These are phyloP conservation scores for Orbilia oligospora DNA, from an alignment of 2,329 filamentous ascomycete species.

Conservation along the genomic window DNA sequence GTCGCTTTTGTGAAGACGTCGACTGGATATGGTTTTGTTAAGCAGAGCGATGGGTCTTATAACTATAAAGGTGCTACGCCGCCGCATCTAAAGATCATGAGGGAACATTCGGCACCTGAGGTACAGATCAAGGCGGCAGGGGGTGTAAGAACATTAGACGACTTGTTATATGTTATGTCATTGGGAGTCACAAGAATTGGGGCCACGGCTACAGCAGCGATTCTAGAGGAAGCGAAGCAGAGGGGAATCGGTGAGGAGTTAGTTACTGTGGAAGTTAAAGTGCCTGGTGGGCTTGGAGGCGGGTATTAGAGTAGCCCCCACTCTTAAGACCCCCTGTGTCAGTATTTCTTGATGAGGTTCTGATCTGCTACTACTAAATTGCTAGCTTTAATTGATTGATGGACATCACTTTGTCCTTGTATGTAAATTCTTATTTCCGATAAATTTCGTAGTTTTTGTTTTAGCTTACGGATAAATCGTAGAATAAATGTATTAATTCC, in stretches of 20 bases:
- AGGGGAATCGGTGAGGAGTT: constrained; percentile 69
- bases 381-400: background rate
- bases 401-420: background rate
- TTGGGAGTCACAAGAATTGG: constrained; percentile 73
- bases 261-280: constrained; percentile 64
- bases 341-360: background rate
- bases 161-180: constrained; percentile 72
- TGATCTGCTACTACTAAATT: background rate
- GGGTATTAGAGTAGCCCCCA: constrained; percentile 24
- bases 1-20: constrained; percentile 76
- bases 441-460: constrained; percentile 1
- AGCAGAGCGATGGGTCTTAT: constrained; percentile 71
- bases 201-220: constrained; percentile 72
- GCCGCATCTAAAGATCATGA: constrained; percentile 72
- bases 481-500: constrained; percentile 7
- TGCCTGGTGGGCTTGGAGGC: constrained; percentile 44
- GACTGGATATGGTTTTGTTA: constrained; percentile 75
- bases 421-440: constrained; percentile 7
- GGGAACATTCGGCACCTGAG: constrained; percentile 67
- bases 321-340: background rate
- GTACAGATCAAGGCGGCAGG: constrained; percentile 75
- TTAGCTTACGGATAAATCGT: background rate
- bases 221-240: constrained; percentile 72
- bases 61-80: constrained; percentile 72
- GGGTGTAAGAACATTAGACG: constrained; percentile 73